phyloP scores from a whole-genome alignment of 345 rosid species.

The Dipteronia sinensis region DNA sequence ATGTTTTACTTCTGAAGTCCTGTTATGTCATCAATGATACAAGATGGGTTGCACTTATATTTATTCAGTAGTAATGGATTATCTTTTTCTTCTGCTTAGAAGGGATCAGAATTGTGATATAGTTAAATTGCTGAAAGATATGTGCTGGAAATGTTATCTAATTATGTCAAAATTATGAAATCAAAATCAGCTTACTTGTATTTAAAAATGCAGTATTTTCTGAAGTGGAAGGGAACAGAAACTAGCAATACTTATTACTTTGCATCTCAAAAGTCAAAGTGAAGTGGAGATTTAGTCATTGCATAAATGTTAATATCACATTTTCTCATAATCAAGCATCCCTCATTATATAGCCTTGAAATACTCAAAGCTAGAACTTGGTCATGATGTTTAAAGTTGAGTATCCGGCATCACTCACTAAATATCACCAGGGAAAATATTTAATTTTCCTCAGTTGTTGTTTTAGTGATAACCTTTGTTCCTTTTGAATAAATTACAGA shows the following conservation, averaged over 20 bases:
- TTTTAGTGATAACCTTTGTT: constrained; percentile 13
- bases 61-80: not conserved
- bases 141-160: not conserved
- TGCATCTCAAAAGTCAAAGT: not conserved
- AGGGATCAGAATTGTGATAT: not conserved
- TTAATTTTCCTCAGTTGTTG: constrained; percentile 10
- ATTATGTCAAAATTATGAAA: not conserved
- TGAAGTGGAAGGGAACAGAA: not conserved
- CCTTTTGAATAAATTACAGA: constrained; percentile 45
- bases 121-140: constrained; percentile 1
- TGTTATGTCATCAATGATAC: too few relatives aligned
- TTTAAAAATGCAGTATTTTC: not conserved
- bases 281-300: not conserved
- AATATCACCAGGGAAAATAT: not conserved
- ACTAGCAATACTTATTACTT: not conserved
- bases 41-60: too few relatives aligned
- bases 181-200: not conserved
- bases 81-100: not conserved
- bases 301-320: not conserved
- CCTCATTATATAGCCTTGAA: not conserved
- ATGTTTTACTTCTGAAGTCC: not conserved
- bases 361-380: not conserved
- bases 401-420: not conserved
- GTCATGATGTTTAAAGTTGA: not conserved
- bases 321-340: not conserved